Evolutionary conservation across 164 flowering plant genomes (phyloP), one percentile per base, ranked within the genome.

Genomic region (Magnolia sinica): DNA sequence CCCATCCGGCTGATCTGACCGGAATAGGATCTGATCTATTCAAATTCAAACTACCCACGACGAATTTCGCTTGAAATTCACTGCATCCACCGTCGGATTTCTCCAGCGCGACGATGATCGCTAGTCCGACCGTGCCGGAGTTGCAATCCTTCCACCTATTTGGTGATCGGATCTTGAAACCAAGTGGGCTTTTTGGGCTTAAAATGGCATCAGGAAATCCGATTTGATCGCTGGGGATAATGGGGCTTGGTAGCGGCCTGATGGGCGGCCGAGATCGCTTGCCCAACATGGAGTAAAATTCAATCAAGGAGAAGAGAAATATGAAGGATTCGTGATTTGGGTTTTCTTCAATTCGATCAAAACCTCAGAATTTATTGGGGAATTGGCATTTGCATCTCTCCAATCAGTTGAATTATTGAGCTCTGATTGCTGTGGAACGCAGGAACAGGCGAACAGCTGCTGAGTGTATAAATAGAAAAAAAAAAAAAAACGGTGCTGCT

Each of bases 31-130:
- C 78, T 0, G 89, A 85, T 9, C 83, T 85, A 29, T 27, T 77
- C 73, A 75, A 50, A 76, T 70, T 82, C 67, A 77, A 71, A 18
- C 79, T 65, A 23, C 81, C 81, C 65, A 85, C 70, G 0, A 85
- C 80, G 27, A 70, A 65, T 55, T 74, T 82, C 4, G 80, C 82
- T 68, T 73, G 82, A 69, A 76, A 68, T 58, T 79, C 83, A 7
- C 78, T 59, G 23, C 4, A 37, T 14, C n/a, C 64, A 4, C 64
- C 50, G 16, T 77, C 65, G 51, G 85, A 77, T 10, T 83, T 88
- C 20, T 86, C 92, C 1, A 87, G 84, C 19, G 89, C 88, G 0
- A 85, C 88, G 0, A 83, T 86, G n/a, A 87, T 87, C 1, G 85
- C 89, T 16, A 87, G 63, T 6, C 89, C 89, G 2, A 85, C 81